Evolutionary conservation across 768 basidiomycete species (phyloP), one percentile per base, ranked within the genome.

Genomic region (Tubosaeta brunneosetosa): DNA sequence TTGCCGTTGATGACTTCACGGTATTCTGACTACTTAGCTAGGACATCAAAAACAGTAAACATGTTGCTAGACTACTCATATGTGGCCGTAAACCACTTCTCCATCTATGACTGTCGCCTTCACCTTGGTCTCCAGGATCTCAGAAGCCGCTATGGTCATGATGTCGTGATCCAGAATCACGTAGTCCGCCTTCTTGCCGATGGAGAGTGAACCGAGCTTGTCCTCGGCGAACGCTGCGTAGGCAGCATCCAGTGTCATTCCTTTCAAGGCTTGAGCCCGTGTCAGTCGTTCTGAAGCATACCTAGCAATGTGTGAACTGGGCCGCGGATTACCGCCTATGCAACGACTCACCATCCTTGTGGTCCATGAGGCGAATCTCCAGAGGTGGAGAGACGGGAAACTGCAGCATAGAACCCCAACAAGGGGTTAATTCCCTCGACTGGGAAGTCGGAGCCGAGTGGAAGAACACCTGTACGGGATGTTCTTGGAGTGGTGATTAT

Each of bases 401-500:
- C 78, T 0, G 92, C 91, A 6, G 95, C 93, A 59, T 94, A 92
- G 69, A 97, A 94, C 0, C 91, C 91, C 3, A 88, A 73, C 32
- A 97, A 72, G 0, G 95, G 94, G 62, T 95, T 91, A 49, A 95
- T 85, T 10, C 82, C 80, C 68, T 97, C 94, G 4, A 97, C 85
- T 0, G 95, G 95, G 68, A 97, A 97, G 67, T 97, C 94, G 3
- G 92, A 91, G 2, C 95, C 94, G 2, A 97, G 76, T 0, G 92
- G 85, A 3, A 94, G 77, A 13, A 84, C 66, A 0, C 77, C 68
- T 14, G 72, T 69, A 6, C 66, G 73, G 12, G 86, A 85, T 3
- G 67, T 66, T 53, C 82, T 85, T 50, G 37, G n/a, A 29, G 29
- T 9, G 6, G 29, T 1, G 29, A 29, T 29, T 9, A 29, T 22